Evolutionary conservation across 192 early-diverging fungal species (phyloP).

Genomic region (Backusella macrospora): DNA sequence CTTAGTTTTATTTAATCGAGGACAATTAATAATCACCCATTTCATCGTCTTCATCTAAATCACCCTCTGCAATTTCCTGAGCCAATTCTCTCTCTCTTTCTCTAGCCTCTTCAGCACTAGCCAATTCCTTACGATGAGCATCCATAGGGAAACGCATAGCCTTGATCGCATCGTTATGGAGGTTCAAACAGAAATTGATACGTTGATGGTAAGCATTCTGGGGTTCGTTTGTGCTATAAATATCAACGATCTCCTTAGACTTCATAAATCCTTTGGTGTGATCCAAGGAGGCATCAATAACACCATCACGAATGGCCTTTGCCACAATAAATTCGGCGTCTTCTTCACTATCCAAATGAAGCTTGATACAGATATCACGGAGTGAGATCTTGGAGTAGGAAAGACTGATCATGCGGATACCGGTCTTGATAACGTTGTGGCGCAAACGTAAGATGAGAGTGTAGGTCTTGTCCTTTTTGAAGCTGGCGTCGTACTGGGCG

Average conservation of each 20-base stretch:
- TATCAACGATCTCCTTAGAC: slow-evolving; percentile 91
- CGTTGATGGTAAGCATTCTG: slow-evolving; percentile 94
- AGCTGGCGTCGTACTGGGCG: slow-evolving; percentile 69
- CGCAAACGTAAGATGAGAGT: slow-evolving; percentile 93
- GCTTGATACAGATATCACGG: slow-evolving; percentile 94
- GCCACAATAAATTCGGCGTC: slow-evolving; percentile 99
- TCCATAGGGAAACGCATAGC: slow-evolving; percentile 96
- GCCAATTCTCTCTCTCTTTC: slow-evolving; percentile 93
- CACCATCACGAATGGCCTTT: slow-evolving; percentile 98
- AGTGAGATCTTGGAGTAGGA: slow-evolving; percentile 97
- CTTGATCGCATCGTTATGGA: slow-evolving; percentile 98
- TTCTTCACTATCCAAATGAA: slow-evolving; percentile 97
- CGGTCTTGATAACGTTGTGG: slow-evolving; percentile 99
- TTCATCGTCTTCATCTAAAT: slow-evolving; percentile 85
- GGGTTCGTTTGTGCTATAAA: slow-evolving; percentile 97
- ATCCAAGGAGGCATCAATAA: slow-evolving; percentile 97
- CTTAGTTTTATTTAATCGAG: not conserved
- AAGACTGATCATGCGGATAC: slow-evolving; percentile 94
- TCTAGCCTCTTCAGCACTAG: slow-evolving; percentile 74
- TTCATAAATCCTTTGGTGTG: slow-evolving; percentile 93
- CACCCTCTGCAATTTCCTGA: slow-evolving; percentile 89
- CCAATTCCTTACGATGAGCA: slow-evolving; percentile 85
- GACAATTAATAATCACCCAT: slow-evolving; percentile 43
- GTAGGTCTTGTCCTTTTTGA: slow-evolving; percentile 87
- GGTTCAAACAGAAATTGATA: slow-evolving; percentile 92